Evolutionary conservation across 2,329 filamentous ascomycete species (phyloP), one percentile per base, ranked within the genome.

Genomic region (Ceratocystis variospora): DNA sequence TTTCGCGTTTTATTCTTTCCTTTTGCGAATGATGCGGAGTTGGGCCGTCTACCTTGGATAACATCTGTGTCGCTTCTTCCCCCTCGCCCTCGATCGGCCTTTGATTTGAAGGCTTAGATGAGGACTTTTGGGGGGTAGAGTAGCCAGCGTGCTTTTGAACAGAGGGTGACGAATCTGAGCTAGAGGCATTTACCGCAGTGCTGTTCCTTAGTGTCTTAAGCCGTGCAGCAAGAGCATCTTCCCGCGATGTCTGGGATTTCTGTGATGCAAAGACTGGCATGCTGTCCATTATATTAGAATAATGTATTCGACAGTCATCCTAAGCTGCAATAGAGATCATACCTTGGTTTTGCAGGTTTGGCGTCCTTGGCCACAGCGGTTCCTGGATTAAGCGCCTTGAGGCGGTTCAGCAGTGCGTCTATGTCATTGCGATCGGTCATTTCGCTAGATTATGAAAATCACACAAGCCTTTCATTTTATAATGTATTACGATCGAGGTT

Each of bases 191-290:
- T 41, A 8, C 44, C 19, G 33, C 41, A 50, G 22, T 12, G 37
- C 17, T 61, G 33, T 63, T 55, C 6, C 82, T 79, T 22, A 85
- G 74, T 5, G 75, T 78, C 69, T 79, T 80, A 57, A 85, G 75
- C 25, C 82, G 77, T 1, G 78, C 78, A 1, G 81, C 75, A 7
- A 85, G 75, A 7, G 77, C 75, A 71, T 84, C 81, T 69, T 83
- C 80, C 50, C 76, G 76, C 0, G 79, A 79, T 0, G 74, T 71
- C 37, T 66, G 73, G 69, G 72, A 69, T 61, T 70, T 70, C 62
- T 70, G 65, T 50, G 70, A 70, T 70, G 50, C 46, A 69, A 57
- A 69, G 65, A 19, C 41, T 66, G 59, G 65, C 61, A 57, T 19
- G 37, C 10, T 61, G 12, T 33, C 8, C 15, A 33, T 59, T n/a